Percentiles rank a stretch among this genome's conserved stretches.
These are phyloP conservation scores for Hypoxylon rubiginosum DNA, from an alignment of 2,329 filamentous ascomycete species.

Conservation along the genomic window DNA sequence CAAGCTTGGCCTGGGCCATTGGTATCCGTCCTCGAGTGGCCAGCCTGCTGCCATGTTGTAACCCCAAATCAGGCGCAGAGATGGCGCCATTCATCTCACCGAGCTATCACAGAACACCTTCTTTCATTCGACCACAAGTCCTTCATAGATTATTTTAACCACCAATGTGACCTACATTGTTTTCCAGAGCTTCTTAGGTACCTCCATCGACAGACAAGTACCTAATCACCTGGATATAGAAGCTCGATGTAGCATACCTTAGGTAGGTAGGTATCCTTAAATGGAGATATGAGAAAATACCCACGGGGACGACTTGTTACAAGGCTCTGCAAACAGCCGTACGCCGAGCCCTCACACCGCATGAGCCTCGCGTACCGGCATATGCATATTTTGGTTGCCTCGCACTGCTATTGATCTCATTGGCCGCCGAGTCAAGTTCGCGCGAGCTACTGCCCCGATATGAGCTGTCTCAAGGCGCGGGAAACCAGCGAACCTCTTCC, in stretches of 20 bases:
- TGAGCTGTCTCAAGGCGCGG: conserved; percentile 10
- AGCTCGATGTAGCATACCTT: neutral
- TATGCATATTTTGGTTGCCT: conserved; percentile 13
- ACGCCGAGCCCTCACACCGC: conserved; percentile 17
- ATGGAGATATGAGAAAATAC: conserved; percentile 7
- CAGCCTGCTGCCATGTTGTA: neutral
- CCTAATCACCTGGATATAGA: neutral
- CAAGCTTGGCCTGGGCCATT: conserved; percentile 1
- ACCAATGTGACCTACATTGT: neutral
- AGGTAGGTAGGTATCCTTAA: neutral
- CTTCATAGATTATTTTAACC: neutral
- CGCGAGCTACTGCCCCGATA: conserved; percentile 7
- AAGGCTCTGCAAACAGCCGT: conserved; percentile 39
- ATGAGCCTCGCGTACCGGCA: conserved; percentile 37
- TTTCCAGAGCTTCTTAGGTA: conserved; percentile 1
- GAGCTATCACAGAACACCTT: neutral
- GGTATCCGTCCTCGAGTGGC: neutral
- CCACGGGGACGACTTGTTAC: conserved; percentile 13
- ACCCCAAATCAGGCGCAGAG: neutral
- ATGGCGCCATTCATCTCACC: conserved; percentile 11
- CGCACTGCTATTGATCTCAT: neutral
- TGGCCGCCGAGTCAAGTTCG: neutral
- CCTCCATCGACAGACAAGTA: neutral
- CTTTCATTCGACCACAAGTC: neutral
- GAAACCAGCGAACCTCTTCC: conserved; percentile 9